Base-by-base conservation (phyloP, 192 early-diverging fungal genomes). In the Coemansia sp. region DNA sequence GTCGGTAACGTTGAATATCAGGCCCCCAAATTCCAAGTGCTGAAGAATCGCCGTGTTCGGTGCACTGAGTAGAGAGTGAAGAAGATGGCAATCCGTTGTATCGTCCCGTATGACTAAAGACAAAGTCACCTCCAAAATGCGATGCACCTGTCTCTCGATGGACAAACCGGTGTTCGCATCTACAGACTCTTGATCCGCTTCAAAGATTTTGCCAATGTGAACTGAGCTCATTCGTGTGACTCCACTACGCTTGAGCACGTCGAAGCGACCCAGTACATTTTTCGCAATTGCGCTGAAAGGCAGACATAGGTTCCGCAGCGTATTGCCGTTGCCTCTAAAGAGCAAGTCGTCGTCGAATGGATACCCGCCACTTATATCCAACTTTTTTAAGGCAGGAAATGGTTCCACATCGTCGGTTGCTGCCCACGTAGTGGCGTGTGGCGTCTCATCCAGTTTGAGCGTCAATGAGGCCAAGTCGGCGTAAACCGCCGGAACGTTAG, bases 281-380 rank as follows among this genome's bases (percentile, higher is more conserved):
- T 15, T 19, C 2, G 21, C 34, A 11, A 61, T 0, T 2, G 21
- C 36, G 36, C 36, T 21, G 32, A 61, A 39, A 23, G 59, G 59
- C 5, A 61, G 34, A 6, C 59, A 19, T 5, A 61, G 14, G 23
- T 8, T 23, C 19, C 10, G 59, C 36, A 61, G n/a, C 36, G 36
- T 38, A 0, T 21, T 15, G 59, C 59, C 36, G 9, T 38, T 61
- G 19, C 59, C 59, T 38, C 36, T 37, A 12, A 61, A 61, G 10
- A 38, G 59, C 36, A 61, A 10, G 21, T 61, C 59, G 21, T 61
- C 59, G 9, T 5, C 21, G n/a, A 61, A 61, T 61, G 59, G 59
- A 38, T 61, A 61, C 10, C 34, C 36, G 9, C 34, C 59, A 23
- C 7, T 3, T 12, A 61, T 23, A 23, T 61, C 59, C 32, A 61